Percentiles rank a stretch among this genome's conserved stretches.
Conservation (phyloP, 2,329 filamentous ascomycete genomes). For the Diaporthe aspalathi region DNA sequence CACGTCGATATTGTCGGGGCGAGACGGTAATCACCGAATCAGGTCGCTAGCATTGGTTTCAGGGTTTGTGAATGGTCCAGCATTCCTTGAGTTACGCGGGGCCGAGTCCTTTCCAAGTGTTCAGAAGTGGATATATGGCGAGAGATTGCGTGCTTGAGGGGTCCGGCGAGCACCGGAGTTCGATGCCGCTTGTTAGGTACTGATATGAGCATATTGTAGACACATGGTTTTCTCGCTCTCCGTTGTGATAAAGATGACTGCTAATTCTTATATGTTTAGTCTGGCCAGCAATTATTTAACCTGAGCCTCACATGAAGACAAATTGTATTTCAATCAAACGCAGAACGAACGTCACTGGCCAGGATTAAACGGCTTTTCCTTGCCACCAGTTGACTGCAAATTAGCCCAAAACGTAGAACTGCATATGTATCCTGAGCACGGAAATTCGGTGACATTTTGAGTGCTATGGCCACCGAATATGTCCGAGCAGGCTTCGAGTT, state of each 20-base stretch:
- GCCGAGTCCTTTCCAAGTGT: neutral
- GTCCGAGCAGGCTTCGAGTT: neutral
- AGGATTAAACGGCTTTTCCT: neutral
- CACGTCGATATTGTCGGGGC: neutral
- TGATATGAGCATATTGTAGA: neutral
- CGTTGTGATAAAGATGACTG: too few species aligned
- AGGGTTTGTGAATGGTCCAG: neutral
- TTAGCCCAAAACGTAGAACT: neutral
- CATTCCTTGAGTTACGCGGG: neutral
- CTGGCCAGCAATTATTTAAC: too few species aligned
- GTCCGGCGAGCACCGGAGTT: conserved; percentile 27
- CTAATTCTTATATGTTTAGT: neutral
- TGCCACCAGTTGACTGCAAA: too few species aligned
- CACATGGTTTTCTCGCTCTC: neutral
- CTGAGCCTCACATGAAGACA: neutral
- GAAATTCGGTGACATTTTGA: neutral
- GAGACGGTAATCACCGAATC: conserved; percentile 16
- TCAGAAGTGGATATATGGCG: conserved; percentile 14
- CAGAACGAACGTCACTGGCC: neutral
- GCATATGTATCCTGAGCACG: neutral
- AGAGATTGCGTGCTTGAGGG: conserved; percentile 28
- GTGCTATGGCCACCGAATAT: too few species aligned
- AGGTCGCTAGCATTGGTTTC: neutral
- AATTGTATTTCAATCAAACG: too few species aligned
- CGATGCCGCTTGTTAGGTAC: neutral